Conservation (phyloP, 768 basidiomycete species). For the Filobasidium floriforme region DNA sequence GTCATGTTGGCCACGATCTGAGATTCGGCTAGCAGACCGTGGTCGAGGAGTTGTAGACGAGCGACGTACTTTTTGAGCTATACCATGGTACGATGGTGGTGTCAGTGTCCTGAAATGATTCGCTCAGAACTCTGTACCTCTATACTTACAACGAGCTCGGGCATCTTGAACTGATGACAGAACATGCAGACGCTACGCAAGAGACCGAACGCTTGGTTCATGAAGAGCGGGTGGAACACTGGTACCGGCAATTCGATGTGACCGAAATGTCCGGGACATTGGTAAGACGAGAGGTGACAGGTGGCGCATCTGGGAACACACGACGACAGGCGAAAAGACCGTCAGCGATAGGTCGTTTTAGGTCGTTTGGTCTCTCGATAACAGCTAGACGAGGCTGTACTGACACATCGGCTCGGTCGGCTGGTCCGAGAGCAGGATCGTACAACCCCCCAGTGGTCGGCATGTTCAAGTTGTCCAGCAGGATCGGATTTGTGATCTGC, state of each 20-base stretch:
- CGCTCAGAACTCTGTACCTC: conserved; percentile 26
- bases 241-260: conserved; percentile 94
- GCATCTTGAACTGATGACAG: conserved; percentile 84
- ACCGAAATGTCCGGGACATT: conserved; percentile 95
- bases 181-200: conserved; percentile 83
- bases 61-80: conserved; percentile 77
- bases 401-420: conserved; percentile 79
- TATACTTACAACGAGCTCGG: conserved; percentile 57
- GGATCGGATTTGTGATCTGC: conserved; percentile 84
- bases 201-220: conserved; percentile 79
- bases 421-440: conserved; percentile 89
- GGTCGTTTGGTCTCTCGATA: background rate
- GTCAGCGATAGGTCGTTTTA: background rate
- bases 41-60: conserved; percentile 78
- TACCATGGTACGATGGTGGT: conserved; percentile 48
- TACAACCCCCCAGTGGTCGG: conserved; percentile 90
- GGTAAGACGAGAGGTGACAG: conserved; percentile 84
- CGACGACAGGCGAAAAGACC: background rate
- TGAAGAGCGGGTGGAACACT: conserved; percentile 93
- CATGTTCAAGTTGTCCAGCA: conserved; percentile 86
- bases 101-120: conserved; percentile 1
- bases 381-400: conserved; percentile 41
- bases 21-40: conserved; percentile 76
- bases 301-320: conserved; percentile 66
- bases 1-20: conserved; percentile 65